Conservation (phyloP, 495 filamentous ascomycete genomes). For the Massariosphaeria phaeospora region DNA sequence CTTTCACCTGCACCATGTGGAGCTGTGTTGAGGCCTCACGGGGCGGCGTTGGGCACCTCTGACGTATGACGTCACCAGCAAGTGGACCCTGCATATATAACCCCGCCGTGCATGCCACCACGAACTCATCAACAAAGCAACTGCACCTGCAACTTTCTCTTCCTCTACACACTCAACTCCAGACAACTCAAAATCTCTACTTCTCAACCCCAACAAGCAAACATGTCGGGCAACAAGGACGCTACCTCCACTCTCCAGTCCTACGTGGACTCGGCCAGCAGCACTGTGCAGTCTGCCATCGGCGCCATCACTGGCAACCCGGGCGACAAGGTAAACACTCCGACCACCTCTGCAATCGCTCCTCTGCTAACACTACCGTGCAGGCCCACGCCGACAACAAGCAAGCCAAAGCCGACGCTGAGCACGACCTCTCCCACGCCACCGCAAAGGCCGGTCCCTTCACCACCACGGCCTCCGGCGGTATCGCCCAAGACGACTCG, state of each 20-base stretch:
- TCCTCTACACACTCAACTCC: background rate
- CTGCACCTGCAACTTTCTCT: no score
- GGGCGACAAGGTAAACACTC: conserved; percentile 54
- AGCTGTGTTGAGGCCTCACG: no score
- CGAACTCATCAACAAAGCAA: background rate
- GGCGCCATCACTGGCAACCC: conserved; percentile 71
- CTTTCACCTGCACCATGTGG: no score
- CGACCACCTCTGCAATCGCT: background rate
- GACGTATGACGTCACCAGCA: no score
- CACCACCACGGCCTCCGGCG: conserved; percentile 64
- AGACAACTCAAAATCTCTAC: background rate
- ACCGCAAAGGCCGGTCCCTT: conserved; percentile 65
- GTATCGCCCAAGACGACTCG: conserved; percentile 65
- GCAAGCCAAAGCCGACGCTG: conserved; percentile 49
- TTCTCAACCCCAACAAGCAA: conserved; percentile 4
- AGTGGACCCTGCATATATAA: no score
- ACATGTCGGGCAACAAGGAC: conserved; percentile 32
- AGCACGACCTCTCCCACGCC: conserved; percentile 67
- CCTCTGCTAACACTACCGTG: conserved; percentile 5
- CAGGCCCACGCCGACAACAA: conserved; percentile 36
- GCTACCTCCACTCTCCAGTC: conserved; percentile 68
- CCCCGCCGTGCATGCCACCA: background rate
- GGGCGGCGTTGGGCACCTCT: no score
- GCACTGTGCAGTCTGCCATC: conserved; percentile 64
- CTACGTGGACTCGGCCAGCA: conserved; percentile 72